Evolutionary conservation across 2,329 filamentous ascomycete species (phyloP).

Genomic region (Paecilomyces sp.): DNA sequence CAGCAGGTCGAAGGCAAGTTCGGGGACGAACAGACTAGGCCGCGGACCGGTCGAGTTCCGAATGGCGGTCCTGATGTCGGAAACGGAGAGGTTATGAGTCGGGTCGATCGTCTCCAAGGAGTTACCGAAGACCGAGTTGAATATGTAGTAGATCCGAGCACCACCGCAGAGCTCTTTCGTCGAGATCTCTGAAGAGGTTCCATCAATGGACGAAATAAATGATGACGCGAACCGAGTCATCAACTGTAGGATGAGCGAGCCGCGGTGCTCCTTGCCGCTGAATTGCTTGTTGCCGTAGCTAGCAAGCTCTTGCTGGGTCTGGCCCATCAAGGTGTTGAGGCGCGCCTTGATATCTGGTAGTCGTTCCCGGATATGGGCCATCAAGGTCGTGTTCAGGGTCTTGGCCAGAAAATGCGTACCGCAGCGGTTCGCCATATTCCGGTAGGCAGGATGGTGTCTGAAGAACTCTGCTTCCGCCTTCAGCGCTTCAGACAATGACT

Average conservation of each 20-base stretch:
- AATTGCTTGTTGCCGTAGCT: slow-evolving; percentile 98
- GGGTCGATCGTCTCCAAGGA: slow-evolving; percentile 94
- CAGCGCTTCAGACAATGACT: slow-evolving; percentile 87
- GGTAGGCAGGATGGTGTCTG: slow-evolving; percentile 91
- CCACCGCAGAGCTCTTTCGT: slow-evolving; percentile 96
- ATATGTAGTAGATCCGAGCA: slow-evolving; percentile 96
- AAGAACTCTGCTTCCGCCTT: slow-evolving; percentile 92
- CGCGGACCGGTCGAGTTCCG: slow-evolving; percentile 95
- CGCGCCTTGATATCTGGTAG: slow-evolving; percentile 97
- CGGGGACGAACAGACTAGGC: slow-evolving; percentile 92
- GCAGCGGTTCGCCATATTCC: slow-evolving; percentile 89
- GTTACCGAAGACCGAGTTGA: slow-evolving; percentile 97
- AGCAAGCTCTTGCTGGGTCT: slow-evolving; percentile 95
- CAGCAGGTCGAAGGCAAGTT: slow-evolving; percentile 93
- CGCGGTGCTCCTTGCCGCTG: slow-evolving; percentile 91
- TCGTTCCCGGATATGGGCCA: slow-evolving; percentile 92
- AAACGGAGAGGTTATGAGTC: slow-evolving; percentile 85
- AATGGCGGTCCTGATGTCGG: slow-evolving; percentile 94
- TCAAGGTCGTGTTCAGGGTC: slow-evolving; percentile 88
- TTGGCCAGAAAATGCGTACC: slow-evolving; percentile 93
- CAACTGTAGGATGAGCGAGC: slow-evolving; percentile 87
- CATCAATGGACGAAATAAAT: slow-evolving; percentile 97
- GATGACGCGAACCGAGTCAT: slow-evolving; percentile 98
- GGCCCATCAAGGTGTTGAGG: slow-evolving; percentile 97
- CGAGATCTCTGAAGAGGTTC: slow-evolving; percentile 96